phyloP scores from a whole-genome alignment of 768 basidiomycete genomes.

The Psilocybe sp. region DNA sequence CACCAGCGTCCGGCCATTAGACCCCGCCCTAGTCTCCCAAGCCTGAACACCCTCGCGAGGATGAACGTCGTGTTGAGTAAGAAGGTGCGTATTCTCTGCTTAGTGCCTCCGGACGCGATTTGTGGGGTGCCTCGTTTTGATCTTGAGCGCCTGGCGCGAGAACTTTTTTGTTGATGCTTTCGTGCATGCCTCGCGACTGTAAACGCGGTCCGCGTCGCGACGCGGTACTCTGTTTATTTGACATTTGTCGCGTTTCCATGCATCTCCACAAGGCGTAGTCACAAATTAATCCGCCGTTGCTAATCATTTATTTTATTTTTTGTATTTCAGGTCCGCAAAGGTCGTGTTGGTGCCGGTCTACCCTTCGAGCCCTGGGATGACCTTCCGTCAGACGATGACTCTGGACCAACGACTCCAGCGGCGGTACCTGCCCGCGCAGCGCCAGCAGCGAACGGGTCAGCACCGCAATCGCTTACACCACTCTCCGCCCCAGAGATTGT shows the following conservation, averaged over 20 bases:
- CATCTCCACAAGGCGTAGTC: too few species aligned
- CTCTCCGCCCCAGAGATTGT: neutral
- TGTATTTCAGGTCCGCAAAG: slow-evolving; percentile 44
- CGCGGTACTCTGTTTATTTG: too few species aligned
- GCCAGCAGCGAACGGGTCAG: too few species aligned
- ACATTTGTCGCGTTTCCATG: too few species aligned
- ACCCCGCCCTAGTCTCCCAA: slow-evolving; percentile 49
- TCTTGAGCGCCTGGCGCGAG: neutral
- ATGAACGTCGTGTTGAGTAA: slow-evolving; percentile 45
- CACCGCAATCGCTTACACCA: too few species aligned
- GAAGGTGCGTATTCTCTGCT: slow-evolving; percentile 33
- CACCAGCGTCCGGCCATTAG: slow-evolving; percentile 47
- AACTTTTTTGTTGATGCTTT: too few species aligned
- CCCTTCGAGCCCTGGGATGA: slow-evolving; percentile 57
- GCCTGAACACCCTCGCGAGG: slow-evolving; percentile 44
- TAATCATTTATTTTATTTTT: neutral
- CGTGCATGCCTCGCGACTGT: too few species aligned
- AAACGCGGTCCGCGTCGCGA: too few species aligned
- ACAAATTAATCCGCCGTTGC: too few species aligned
- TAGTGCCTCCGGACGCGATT: slow-evolving; percentile 2
- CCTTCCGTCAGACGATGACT: slow-evolving; percentile 21
- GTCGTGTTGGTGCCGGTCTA: slow-evolving; percentile 47
- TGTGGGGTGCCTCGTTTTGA: slow-evolving; percentile 1
- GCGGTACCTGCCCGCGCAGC: neutral
- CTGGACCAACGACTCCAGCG: slow-evolving; percentile 6